Conservation (phyloP, 192 early-diverging fungal species). For the Coemansia sp. region DNA sequence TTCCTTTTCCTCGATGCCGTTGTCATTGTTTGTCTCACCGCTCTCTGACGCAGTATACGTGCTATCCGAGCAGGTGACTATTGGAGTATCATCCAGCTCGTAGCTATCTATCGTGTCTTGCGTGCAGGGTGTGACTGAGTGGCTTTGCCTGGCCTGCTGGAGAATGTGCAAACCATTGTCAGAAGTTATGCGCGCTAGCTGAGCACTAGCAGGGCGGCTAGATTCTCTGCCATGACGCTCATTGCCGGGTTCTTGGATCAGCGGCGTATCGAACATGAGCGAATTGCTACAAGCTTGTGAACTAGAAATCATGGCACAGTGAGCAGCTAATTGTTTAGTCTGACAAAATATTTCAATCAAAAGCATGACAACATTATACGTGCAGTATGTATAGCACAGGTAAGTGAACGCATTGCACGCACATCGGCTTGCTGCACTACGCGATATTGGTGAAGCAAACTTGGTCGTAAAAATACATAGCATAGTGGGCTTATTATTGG, state of each 20-base stretch:
- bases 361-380: background rate
- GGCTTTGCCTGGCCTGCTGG: background rate
- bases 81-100: background rate
- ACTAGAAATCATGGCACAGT: background rate
- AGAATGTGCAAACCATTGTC: background rate
- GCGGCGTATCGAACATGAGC: background rate
- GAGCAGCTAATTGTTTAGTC: background rate
- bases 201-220: background rate
- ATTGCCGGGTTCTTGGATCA: background rate
- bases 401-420: background rate
- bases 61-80: conserved; percentile 17
- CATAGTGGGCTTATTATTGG: background rate
- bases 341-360: background rate
- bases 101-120: background rate
- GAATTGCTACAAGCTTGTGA: background rate
- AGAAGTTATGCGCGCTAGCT: background rate
- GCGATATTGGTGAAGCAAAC: background rate
- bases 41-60: conserved; percentile 23
- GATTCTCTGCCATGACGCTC: background rate
- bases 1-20: conserved; percentile 2
- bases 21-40: conserved; percentile 8
- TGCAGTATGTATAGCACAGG: background rate
- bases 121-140: background rate
- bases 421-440: background rate
- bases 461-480: background rate